A percentile compares a stretch with the other conserved stretches of the same genome.
Evolutionary conservation across 345 rosid genomes (phyloP).

Genomic region (Brassica cretica): DNA sequence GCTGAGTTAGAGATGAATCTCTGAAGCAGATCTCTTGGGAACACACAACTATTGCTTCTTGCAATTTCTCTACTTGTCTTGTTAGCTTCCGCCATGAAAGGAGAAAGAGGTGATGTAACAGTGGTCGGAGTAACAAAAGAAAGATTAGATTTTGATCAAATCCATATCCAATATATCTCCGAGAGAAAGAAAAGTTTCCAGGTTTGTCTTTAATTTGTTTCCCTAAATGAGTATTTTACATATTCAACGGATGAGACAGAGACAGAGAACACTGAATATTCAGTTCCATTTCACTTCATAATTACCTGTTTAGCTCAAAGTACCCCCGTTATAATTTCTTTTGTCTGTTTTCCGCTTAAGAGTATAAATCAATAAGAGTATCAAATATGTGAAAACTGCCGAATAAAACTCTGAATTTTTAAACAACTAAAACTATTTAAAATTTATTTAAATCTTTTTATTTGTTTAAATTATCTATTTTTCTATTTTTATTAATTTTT

Average conservation of each 20-base stretch:
- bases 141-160: constrained; percentile 28
- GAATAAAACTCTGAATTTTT: no score
- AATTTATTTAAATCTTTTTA: no score
- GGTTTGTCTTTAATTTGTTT: constrained; percentile 8
- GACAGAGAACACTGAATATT: constrained; percentile 28
- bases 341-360: not conserved
- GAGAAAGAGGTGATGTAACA: constrained; percentile 25
- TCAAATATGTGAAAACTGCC: not conserved
- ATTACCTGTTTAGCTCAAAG: constrained; percentile 15
- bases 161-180: constrained; percentile 6
- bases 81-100: constrained; percentile 54
- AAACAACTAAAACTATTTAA: not conserved
- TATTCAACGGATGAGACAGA: constrained; percentile 28
- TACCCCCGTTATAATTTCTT: constrained; percentile 1
- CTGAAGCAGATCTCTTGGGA: constrained; percentile 75
- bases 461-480: no score
- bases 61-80: constrained; percentile 53
- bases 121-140: not conserved
- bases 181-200: not conserved
- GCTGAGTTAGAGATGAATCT: constrained; percentile 53
- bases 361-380: not conserved
- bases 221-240: not conserved
- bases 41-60: constrained; percentile 50
- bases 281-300: constrained; percentile 25
- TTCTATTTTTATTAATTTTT: no score